phyloP scores from a whole-genome alignment of 1,284 basidiomycete species.

The Ganoderma leucocontextum region DNA sequence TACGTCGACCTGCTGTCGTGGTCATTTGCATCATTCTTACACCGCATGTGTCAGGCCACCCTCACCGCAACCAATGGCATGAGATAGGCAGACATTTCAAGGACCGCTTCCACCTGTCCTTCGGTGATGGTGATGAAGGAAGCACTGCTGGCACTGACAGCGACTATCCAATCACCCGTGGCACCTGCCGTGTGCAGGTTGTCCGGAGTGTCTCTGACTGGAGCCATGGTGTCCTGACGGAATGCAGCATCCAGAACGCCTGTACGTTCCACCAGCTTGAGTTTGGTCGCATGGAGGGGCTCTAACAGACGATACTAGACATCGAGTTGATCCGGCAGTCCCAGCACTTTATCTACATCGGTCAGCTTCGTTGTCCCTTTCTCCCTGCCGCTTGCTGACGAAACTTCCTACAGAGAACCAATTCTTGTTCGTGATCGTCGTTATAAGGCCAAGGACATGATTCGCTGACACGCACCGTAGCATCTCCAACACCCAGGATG shows the following conservation, averaged over 20 bases:
- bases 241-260: slow-evolving; percentile 87
- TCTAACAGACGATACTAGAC: slow-evolving; percentile 28
- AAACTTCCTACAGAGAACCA: slow-evolving; percentile 75
- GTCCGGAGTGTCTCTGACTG: slow-evolving; percentile 89
- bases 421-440: slow-evolving; percentile 78
- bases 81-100: slow-evolving; percentile 65
- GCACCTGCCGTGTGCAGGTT: slow-evolving; percentile 75
- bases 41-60: slow-evolving; percentile 57
- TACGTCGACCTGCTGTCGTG: slow-evolving; percentile 41
- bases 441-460: no score
- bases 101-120: slow-evolving; percentile 60
- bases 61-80: slow-evolving; percentile 71
- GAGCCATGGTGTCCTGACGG: slow-evolving; percentile 89
- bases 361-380: slow-evolving; percentile 47
- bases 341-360: slow-evolving; percentile 90
- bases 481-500: slow-evolving; percentile 76
- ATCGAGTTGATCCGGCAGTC: slow-evolving; percentile 85
- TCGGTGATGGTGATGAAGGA: slow-evolving; percentile 37
- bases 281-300: slow-evolving; percentile 8
- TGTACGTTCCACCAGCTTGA: slow-evolving; percentile 62
- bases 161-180: slow-evolving; percentile 48
- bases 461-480: slow-evolving; percentile 47
- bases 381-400: background rate
- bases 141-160: slow-evolving; percentile 46
- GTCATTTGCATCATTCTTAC: background rate